Evolutionary conservation across 495 filamentous ascomycete genomes (phyloP).

Genomic region (Aspergillus cristatus): DNA sequence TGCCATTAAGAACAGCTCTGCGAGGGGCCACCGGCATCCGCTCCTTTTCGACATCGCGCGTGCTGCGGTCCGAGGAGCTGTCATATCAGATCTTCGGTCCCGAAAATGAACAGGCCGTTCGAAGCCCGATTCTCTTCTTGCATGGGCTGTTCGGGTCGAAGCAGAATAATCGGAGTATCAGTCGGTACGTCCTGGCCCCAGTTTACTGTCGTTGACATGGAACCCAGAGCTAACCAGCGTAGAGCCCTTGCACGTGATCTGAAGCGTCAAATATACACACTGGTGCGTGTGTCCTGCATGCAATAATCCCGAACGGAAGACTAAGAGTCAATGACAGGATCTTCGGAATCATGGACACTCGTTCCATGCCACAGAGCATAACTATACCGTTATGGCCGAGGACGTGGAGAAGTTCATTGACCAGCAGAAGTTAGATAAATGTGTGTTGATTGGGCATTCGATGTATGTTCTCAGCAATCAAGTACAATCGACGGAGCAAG

Average conservation of each 20-base stretch:
- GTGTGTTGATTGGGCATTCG: conserved; percentile 85
- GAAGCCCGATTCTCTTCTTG: conserved; percentile 72
- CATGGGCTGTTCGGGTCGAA: conserved; percentile 96
- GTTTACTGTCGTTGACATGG: not conserved
- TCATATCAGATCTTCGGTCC: conserved; percentile 36
- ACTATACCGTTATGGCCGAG: conserved; percentile 78
- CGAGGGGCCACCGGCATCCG: conserved; percentile 15
- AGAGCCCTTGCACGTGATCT: conserved; percentile 78
- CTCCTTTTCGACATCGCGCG: conserved; percentile 27
- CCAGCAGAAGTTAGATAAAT: conserved; percentile 57
- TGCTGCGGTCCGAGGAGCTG: conserved; percentile 25
- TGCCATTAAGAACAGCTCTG: conserved; percentile 13
- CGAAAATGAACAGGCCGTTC: conserved; percentile 22
- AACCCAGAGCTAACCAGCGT: not conserved
- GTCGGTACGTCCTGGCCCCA: conserved; percentile 64
- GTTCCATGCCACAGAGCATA: conserved; percentile 65
- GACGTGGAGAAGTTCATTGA: conserved; percentile 78
- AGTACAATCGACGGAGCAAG: not conserved
- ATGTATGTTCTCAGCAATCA: conserved; percentile 50
- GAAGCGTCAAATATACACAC: conserved; percentile 68
- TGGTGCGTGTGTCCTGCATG: conserved; percentile 45
- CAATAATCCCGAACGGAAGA: not conserved
- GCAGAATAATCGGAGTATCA: conserved; percentile 90
- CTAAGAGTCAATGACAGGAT: conserved; percentile 46
- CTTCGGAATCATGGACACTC: conserved; percentile 92